Evolutionary conservation across 2,329 filamentous ascomycete species (phyloP).

Genomic region (Tolypocladium ovalisporum): DNA sequence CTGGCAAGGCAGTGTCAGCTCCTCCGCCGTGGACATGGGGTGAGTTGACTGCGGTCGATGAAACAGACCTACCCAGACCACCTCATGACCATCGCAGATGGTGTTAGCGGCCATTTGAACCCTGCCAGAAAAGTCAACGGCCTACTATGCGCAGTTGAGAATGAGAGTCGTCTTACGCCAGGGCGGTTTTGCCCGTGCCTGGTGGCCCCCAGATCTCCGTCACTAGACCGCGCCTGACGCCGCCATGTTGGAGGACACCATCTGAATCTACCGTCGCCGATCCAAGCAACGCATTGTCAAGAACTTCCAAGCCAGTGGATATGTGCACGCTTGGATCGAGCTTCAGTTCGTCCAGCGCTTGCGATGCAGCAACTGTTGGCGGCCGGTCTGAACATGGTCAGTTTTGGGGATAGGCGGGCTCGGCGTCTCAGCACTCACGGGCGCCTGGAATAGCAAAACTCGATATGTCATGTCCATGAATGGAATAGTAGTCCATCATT

Average conservation of each 20-base stretch:
- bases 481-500: constrained; percentile 46
- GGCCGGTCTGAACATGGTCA: constrained; percentile 48
- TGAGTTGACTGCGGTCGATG: not conserved
- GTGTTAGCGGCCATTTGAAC: constrained; percentile 59
- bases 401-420: not conserved
- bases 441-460: constrained; percentile 46
- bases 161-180: constrained; percentile 51
- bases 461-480: constrained; percentile 49
- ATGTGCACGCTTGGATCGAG: constrained; percentile 38
- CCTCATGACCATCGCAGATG: constrained; percentile 47
- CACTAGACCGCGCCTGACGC: constrained; percentile 65
- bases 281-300: constrained; percentile 36
- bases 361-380: constrained; percentile 65
- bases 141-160: not conserved
- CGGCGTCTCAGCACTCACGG: constrained; percentile 25
- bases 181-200: constrained; percentile 72
- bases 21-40: not conserved
- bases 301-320: constrained; percentile 40
- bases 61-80: constrained; percentile 73
- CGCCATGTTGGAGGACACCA: constrained; percentile 26
- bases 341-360: constrained; percentile 53
- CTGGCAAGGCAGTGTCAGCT: constrained; percentile 13
- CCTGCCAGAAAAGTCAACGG: constrained; percentile 27
- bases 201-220: constrained; percentile 84
- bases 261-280: constrained; percentile 5